Base-by-base conservation (phyloP, 768 basidiomycete genomes). In the Infundibulicybe gibba region DNA sequence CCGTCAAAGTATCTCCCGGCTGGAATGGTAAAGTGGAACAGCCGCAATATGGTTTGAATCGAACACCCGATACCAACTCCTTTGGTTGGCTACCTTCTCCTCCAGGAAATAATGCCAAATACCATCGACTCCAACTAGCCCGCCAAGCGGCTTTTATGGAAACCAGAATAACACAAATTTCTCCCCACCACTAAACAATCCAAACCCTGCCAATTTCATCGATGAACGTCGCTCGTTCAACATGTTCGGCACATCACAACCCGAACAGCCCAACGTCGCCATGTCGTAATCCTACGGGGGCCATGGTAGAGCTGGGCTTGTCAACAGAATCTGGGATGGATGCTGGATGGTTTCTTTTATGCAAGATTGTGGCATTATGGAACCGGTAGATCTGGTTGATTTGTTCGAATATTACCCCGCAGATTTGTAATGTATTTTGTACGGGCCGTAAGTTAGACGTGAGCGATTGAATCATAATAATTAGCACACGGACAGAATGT, bases 301-400 rank as follows among this genome's bases (percentile, higher is more conserved):
- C 66, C 12, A 57, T 68, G 50, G 61, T 74, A 5, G 74, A 75
- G 48, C 57, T 76, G 44, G 75, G 74, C 15, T 50, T 76, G 33
- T 66, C 71, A 42, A 68, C 66, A 31, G 72, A 74, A 49, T 69
- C 69, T 35, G 67, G 67, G 19, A 70, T 74, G 61, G 74, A 78
- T 51, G 68, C 71, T 4, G 69, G 68, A 6, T 78, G 76, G 76
- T 48, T 75, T 67, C 71, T 8, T 76, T 76, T 50, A 75, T 77
- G 61, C 66, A 66, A 32, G 72, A 77, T 53, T 75, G 70, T 56
- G 76, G 76, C 6, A 74, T 78, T 42, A 69, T 73, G 65, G 71
- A 70, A 45, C 43, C n/a, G 31, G 38, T 31, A 40, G 32, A 15
- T 32, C 48, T 25, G 25, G 25, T 25, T 25, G 8, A 25, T 25